phyloP scores from a whole-genome alignment of 352 stramenopile genomes.

The Phytophthora gonapodyides region DNA sequence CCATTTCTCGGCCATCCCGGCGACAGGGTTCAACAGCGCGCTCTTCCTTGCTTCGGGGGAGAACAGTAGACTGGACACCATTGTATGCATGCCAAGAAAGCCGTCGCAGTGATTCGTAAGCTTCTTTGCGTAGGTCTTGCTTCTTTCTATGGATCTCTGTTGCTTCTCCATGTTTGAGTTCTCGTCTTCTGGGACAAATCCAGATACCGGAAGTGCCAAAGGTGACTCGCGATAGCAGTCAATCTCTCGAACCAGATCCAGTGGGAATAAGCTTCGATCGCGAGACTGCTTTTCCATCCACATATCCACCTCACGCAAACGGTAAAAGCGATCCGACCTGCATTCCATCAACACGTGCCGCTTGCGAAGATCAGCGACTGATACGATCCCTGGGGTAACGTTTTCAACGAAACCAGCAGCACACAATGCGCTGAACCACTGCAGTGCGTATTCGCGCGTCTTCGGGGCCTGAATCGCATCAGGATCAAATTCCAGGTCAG shows the following conservation, averaged over 20 bases:
- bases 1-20: constrained; percentile 44
- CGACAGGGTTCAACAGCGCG: constrained; percentile 42
- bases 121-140: constrained; percentile 55
- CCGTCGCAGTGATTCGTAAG: constrained; percentile 60
- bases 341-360: constrained; percentile 54
- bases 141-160: not conserved
- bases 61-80: constrained; percentile 56
- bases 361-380: constrained; percentile 34
- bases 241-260: constrained; percentile 69
- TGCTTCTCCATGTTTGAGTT: not conserved
- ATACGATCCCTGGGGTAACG: constrained; percentile 24
- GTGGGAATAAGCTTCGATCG: constrained; percentile 54
- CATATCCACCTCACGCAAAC: constrained; percentile 57
- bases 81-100: constrained; percentile 54
- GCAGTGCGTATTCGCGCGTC: constrained; percentile 32
- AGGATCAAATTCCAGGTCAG: constrained; percentile 37
- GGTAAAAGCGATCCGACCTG: constrained; percentile 52
- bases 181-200: not conserved
- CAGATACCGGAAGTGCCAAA: not conserved
- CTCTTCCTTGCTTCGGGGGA: constrained; percentile 37
- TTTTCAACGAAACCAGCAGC: constrained; percentile 70
- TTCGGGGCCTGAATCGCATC: constrained; percentile 58
- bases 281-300: constrained; percentile 42
- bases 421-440: constrained; percentile 65
- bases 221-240: constrained; percentile 45